Conservation (phyloP, 2,329 filamentous ascomycete species). For the Phoma sp. region DNA sequence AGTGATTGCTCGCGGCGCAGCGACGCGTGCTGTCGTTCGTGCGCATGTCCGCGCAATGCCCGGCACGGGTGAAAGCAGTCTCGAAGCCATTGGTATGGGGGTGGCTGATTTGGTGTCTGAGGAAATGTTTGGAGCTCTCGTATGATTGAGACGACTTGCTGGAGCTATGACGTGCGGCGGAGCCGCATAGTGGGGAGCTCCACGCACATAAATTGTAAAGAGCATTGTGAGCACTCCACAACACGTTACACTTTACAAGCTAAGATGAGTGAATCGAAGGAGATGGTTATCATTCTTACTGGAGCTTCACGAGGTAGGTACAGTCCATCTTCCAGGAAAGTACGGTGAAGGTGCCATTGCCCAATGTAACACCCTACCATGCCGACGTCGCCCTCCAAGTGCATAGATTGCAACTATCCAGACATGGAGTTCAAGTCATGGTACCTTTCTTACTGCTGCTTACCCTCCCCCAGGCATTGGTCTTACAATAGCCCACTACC, state of each 20-base stretch:
- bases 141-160: constrained; percentile 11
- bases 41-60: constrained; percentile 26
- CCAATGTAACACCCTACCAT: no score
- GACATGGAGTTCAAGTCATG: no score
- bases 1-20: constrained; percentile 9
- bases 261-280: constrained; percentile 36
- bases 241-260: neutral
- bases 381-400: no score
- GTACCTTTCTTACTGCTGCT: neutral
- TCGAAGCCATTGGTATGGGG: constrained; percentile 36
- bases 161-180: constrained; percentile 39
- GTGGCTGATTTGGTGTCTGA: constrained; percentile 1
- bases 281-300: constrained; percentile 62
- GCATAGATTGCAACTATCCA: neutral
- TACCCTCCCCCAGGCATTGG: constrained; percentile 61
- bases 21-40: constrained; percentile 10
- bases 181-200: constrained; percentile 29
- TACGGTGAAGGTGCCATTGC: no score
- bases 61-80: constrained; percentile 27
- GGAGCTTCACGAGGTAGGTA: constrained; percentile 67
- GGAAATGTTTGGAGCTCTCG: constrained; percentile 14
- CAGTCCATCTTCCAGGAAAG: no score
- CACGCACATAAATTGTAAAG: neutral
- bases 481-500: constrained; percentile 65
- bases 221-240: neutral